phyloP scores from a whole-genome alignment of 495 filamentous ascomycete species.

The Penicillium lagena region DNA sequence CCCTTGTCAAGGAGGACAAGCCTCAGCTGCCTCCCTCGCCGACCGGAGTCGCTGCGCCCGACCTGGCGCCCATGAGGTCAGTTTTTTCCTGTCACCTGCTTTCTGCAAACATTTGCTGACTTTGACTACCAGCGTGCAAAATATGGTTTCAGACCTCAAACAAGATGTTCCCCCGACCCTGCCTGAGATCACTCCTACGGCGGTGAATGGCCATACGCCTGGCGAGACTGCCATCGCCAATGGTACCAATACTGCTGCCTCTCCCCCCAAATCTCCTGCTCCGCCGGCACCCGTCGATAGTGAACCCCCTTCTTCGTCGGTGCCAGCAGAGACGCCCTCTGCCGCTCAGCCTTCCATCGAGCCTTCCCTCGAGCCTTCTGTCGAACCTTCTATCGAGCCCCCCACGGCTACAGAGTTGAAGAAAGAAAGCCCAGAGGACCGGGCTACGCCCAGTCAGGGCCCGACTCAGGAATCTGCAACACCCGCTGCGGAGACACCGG shows the following conservation, averaged over 20 bases:
- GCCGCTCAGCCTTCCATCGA: conserved; percentile 1
- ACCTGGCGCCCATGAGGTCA: conserved; percentile 24
- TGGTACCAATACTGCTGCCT: conserved; percentile 22
- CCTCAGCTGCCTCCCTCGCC: conserved; percentile 39
- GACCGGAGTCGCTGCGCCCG: conserved; percentile 27
- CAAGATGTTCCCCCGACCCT: conserved; percentile 8
- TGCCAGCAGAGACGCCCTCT: not conserved
- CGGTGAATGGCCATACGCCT: conserved; percentile 26
- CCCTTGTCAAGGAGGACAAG: conserved; percentile 39
- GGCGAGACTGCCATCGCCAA: conserved; percentile 19
- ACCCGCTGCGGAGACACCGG: not conserved
- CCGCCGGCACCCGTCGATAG: conserved; percentile 5
- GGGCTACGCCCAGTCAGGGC: too few relatives aligned
- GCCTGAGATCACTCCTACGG: conserved; percentile 8
- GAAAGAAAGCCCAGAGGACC: conserved; percentile 1
- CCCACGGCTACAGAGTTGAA: not conserved
- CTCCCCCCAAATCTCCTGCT: conserved; percentile 29
- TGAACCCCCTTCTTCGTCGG: conserved; percentile 3
- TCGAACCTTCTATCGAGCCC: not conserved
- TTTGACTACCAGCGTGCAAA: conserved; percentile 8
- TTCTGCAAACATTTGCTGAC: conserved; percentile 8
- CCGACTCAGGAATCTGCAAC: not conserved
- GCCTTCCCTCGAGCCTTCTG: not conserved
- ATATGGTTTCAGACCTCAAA: conserved; percentile 15
- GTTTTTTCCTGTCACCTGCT: conserved; percentile 5